Base-by-base conservation (phyloP, 306 rosid species). In the Ormosia emarginata region DNA sequence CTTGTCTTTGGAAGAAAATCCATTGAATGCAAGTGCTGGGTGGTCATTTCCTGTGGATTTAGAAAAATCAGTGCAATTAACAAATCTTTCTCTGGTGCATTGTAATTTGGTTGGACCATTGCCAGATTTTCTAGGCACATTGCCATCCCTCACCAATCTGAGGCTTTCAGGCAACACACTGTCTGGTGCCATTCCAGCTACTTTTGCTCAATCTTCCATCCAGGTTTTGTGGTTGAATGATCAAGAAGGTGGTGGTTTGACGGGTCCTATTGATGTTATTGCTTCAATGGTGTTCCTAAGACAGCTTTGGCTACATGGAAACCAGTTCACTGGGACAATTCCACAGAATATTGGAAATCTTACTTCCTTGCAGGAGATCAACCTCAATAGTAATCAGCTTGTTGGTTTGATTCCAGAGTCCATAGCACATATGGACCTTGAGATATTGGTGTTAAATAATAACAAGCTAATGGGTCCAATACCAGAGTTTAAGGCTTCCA, bases 301-400 rank as follows among this genome's bases (percentile, higher is more conserved):
- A 36, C 90, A 87, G n/a, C 72, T 87, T 77, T 94, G 97, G 98
- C 76, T 94, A 29, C 98, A 92, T 83, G 98, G 98, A 47, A 94
- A 94, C 88, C 83, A 79, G 24, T 92, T 94, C 74, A 81, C 88
- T 0, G 92, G 97, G 50, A 83, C 75, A 66, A 94, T 94, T 80
- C 97, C 97, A 4, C 75, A 77, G 33, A 82, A 79, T 68, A 90
- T 92, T 71, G 97, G 91, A 53, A 86, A 89, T 59, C 87, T 92
- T 8, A 66, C 86, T 70, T 88, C 91, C n/a, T 83, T 94, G 83
- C 84, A 79, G 81, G 94, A 90, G 36, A 89, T 94, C 85, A 94
- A 92, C 82, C 91, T 90, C 75, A 92, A 90, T 18, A 85, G 92
- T 30, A 94, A 94, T 75, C 86, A 83, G 67, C 81, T 94, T 77